Evolutionary conservation across 108 stramenopile species (phyloP).

Genomic region (Hondaea fermentalgiana): DNA sequence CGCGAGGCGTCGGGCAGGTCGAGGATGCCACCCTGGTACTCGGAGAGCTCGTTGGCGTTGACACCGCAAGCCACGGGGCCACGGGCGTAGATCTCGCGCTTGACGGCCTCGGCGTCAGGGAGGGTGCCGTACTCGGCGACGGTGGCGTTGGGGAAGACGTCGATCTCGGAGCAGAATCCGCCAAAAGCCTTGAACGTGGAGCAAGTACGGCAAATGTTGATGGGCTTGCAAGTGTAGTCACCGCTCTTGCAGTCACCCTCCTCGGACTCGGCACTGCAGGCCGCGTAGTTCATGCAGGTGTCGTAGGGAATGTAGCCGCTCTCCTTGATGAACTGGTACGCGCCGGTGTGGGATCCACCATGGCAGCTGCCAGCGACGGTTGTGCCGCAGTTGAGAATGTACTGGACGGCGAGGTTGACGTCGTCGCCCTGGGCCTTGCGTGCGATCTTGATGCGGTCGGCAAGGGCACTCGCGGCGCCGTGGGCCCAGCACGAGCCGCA

Average conservation of each 20-base stretch:
- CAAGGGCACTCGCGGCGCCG: slow-evolving; percentile 62
- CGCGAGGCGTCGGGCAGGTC: slow-evolving; percentile 41
- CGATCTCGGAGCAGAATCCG: slow-evolving; percentile 54
- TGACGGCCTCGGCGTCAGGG: slow-evolving; percentile 45
- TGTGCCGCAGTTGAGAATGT: slow-evolving; percentile 70
- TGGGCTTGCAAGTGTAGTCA: slow-evolving; percentile 45
- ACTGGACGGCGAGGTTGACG: slow-evolving; percentile 69
- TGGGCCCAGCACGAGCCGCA: slow-evolving; percentile 82
- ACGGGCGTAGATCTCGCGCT: slow-evolving; percentile 77
- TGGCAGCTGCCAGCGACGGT: slow-evolving; percentile 63
- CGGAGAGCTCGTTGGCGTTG: slow-evolving; percentile 62
- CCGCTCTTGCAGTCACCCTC: slow-evolving; percentile 50
- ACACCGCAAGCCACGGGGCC: slow-evolving; percentile 79
- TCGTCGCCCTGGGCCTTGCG: slow-evolving; percentile 49
- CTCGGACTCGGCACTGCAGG: slow-evolving; percentile 60
- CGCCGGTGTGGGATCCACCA: slow-evolving; percentile 55
- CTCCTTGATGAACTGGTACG: slow-evolving; percentile 41
- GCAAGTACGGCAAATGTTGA: slow-evolving; percentile 53
- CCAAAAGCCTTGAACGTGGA: slow-evolving; percentile 57
- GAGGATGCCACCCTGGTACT: slow-evolving; percentile 65
- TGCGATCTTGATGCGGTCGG: slow-evolving; percentile 85
- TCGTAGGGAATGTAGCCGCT: slow-evolving; percentile 43
- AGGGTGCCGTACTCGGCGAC: slow-evolving; percentile 80
- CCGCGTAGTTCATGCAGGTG: slow-evolving; percentile 71
- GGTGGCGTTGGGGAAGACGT: slow-evolving; percentile 72